Base-by-base conservation (phyloP, 2,329 filamentous ascomycete species). In the Penicillium sp. region DNA sequence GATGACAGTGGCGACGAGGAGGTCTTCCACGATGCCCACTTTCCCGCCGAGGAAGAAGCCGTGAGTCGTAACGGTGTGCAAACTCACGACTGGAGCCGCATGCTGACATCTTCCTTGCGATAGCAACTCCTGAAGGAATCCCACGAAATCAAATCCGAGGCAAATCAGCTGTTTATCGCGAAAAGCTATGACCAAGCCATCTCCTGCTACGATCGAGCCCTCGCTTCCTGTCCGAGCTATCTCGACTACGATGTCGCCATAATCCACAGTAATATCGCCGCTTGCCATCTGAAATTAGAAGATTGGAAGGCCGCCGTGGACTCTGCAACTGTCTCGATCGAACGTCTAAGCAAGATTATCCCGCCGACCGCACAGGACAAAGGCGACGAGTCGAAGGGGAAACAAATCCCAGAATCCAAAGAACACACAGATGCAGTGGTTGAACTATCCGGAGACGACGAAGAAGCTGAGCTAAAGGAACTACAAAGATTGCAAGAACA, bases 221-320 rank as follows among this genome's bases (percentile, higher is more conserved):
- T 95, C 3, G 80, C 85, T 13, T 82, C 86, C 8, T 92, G 90
- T 66, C 93, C 93, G 2, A 86, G 85, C 60, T 95, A 96, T 70
- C 83, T 96, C 27, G 86, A 93, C 70, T 96, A 90, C 75, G 91
- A 96, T 64, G 80, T 93, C 59, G 91, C 92, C 27, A 90, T 97
- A 10, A 80, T 97, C 6, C 85, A 87, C 56, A 91, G 89, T 70
- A 97, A 97, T 76, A 87, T 97, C 61, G 84, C 93, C 2, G 93
- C 92, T 10, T 96, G 91, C 69, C 85, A 96, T 65, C 72, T 97
- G 52, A 95, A 95, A 70, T 79, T 95, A 3, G 80, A 86, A 57
- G 87, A 93, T 58, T 97, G 91, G 90, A 91, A 92, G 62, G 86
- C 90, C 31, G 90, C 91, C 10, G 82, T 91, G 41, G 86, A 87